Evolutionary conservation across 2,329 filamentous ascomycete genomes (phyloP).

Genomic region (Rutstroemia sp.): DNA sequence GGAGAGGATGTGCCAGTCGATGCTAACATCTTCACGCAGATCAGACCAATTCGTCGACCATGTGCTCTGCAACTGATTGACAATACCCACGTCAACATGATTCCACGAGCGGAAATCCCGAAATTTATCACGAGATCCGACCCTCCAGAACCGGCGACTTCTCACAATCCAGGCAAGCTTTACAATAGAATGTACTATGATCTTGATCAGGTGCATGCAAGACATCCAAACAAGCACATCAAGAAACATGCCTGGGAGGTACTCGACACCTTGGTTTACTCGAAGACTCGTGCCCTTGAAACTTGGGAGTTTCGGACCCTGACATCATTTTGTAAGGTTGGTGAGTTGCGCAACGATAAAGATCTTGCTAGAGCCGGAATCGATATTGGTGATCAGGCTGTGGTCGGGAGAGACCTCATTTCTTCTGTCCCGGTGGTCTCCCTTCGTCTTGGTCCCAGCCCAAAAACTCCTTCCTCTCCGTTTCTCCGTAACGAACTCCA

Average conservation of each 20-base stretch:
- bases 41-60: conserved; percentile 8
- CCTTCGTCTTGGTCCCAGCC: conserved; percentile 22
- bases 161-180: background rate
- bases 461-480: background rate
- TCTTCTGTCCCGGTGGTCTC: conserved; percentile 24
- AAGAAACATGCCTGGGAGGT: background rate
- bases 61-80: conserved; percentile 10
- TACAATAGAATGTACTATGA: background rate
- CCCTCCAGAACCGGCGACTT: background rate
- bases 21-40: background rate
- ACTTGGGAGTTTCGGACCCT: conserved; percentile 22
- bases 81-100: conserved; percentile 12
- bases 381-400: conserved; percentile 13
- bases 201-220: background rate
- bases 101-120: conserved; percentile 15
- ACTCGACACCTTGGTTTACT: background rate
- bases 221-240: background rate
- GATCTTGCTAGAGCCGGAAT: conserved; percentile 23
- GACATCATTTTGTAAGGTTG: conserved; percentile 18
- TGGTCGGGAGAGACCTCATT: conserved; percentile 18
- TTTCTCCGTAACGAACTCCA: background rate
- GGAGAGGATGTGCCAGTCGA: background rate
- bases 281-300: conserved; percentile 1
- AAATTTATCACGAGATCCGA: conserved; percentile 3
- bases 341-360: conserved; percentile 24